These are phyloP conservation scores for Wilcoxina mikolae DNA, from an alignment of 495 filamentous ascomycete species.

Conservation along the genomic window DNA sequence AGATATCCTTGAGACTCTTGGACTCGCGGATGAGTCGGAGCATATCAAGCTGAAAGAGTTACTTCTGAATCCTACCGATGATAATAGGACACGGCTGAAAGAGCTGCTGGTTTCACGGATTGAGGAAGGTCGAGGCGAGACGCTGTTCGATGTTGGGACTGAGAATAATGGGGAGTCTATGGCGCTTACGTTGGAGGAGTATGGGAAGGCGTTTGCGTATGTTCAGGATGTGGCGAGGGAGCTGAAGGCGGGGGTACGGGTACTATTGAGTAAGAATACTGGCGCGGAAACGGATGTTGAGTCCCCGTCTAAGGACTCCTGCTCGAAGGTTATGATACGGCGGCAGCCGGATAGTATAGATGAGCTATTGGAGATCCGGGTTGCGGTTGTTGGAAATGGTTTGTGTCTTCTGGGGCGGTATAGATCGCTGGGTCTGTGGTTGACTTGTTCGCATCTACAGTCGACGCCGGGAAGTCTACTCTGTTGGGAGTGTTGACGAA, in stretches of 20 bases:
- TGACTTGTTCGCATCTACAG: conserved; percentile 33
- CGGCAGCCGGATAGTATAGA: conserved; percentile 58
- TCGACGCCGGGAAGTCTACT: conserved; percentile 93
- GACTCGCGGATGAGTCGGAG: conserved; percentile 59
- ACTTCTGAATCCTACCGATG: conserved; percentile 48
- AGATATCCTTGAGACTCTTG: conserved; percentile 76
- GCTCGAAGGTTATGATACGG: conserved; percentile 73
- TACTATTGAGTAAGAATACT: conserved; percentile 68
- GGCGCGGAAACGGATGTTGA: conserved; percentile 48
- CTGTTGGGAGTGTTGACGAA: conserved; percentile 95
- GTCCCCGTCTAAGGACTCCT: conserved; percentile 43
- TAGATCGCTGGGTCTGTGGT: neutral
- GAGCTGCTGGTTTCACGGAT: conserved; percentile 51
- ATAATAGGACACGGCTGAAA: conserved; percentile 46
- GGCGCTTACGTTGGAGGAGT: conserved; percentile 63
- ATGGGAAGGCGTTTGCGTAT: conserved; percentile 56
- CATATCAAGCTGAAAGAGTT: conserved; percentile 56
- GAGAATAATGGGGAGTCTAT: conserved; percentile 86
- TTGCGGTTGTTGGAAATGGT: conserved; percentile 93
- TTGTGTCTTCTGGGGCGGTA: conserved; percentile 11
- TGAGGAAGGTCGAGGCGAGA: conserved; percentile 77
- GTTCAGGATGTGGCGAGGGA: conserved; percentile 50
- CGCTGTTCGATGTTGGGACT: conserved; percentile 79
- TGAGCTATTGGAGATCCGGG: conserved; percentile 85
- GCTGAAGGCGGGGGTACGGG: conserved; percentile 54